These are phyloP conservation scores for Chrysanthemum seticuspe DNA, from an alignment of 129 eudicot genomes.

Conservation along the genomic window DNA sequence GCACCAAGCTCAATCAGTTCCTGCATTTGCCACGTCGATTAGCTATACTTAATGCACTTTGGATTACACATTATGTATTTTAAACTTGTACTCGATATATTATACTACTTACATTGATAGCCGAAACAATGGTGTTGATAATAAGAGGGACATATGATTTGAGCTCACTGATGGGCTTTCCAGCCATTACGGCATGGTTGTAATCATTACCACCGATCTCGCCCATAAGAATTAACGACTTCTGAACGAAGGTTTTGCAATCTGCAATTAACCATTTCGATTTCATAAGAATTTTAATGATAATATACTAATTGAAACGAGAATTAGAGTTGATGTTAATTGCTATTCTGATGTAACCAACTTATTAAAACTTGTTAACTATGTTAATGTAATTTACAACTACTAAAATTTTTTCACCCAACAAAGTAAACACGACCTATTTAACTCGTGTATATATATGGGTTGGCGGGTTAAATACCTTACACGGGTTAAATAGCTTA, in stretches of 20 bases:
- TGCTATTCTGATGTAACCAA: no score
- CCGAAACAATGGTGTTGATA: slow-evolving; percentile 40
- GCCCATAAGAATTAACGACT: slow-evolving; percentile 61
- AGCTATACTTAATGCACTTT: not conserved
- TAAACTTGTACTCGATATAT: not conserved
- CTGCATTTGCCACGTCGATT: slow-evolving; percentile 22
- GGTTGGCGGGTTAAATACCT: no score
- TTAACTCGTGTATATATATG: no score
- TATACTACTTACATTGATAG: slow-evolving; percentile 38
- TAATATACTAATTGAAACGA: not conserved
- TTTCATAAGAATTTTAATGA: not conserved
- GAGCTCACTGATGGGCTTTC: slow-evolving; percentile 31
- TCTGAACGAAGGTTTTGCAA: slow-evolving; percentile 33
- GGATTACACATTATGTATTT: not conserved
- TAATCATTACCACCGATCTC: slow-evolving; percentile 89
- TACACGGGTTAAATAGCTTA: no score
- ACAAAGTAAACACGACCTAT: no score
- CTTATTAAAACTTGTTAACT: no score
- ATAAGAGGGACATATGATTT: slow-evolving; percentile 41
- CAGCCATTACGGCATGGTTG: slow-evolving; percentile 50
- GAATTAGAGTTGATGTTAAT: not conserved
- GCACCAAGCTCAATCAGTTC: slow-evolving; percentile 61
- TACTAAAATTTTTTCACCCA: no score
- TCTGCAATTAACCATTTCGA: slow-evolving; percentile 31
- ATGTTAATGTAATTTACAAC: no score